Evolutionary conservation across 441 rosid genomes (phyloP).

Genomic region (Gossypium gossypioides): DNA sequence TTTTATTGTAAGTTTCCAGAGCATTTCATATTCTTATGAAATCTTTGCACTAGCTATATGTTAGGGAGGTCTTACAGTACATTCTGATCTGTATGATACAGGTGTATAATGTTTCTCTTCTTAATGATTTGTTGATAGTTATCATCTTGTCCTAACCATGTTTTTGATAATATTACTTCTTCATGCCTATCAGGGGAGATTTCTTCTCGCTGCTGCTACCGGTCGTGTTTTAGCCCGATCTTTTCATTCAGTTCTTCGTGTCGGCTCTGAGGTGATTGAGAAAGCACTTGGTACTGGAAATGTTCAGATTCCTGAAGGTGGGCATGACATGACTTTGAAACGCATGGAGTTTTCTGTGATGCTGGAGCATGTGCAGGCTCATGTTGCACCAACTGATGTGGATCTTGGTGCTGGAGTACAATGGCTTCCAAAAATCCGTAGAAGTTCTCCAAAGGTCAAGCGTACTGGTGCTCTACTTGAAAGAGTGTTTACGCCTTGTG

Average conservation of each 20-base stretch:
- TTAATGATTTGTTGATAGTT: not conserved
- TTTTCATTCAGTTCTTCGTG: constrained; percentile 74
- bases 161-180: not conserved
- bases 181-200: constrained; percentile 67
- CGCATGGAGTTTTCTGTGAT: constrained; percentile 89
- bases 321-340: constrained; percentile 87
- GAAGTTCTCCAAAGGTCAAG: constrained; percentile 79
- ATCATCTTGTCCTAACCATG: not conserved
- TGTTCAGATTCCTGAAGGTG: constrained; percentile 51
- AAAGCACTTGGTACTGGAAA: constrained; percentile 55
- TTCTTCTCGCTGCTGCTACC: constrained; percentile 90
- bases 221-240: constrained; percentile 93
- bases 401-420: constrained; percentile 98
- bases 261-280: constrained; percentile 71
- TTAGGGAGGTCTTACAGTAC: not conserved
- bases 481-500: constrained; percentile 95
- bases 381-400: constrained; percentile 98
- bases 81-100: not conserved
- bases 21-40: not conserved
- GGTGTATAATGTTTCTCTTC: not conserved
- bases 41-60: constrained; percentile 1
- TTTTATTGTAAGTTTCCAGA: not conserved
- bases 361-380: constrained; percentile 99
- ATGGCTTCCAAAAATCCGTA: constrained; percentile 89
- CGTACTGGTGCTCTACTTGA: constrained; percentile 97